Percentiles rank a stretch among this genome's conserved stretches.
phyloP scores from a whole-genome alignment of 495 filamentous ascomycete species.

The Penicillium maclennaniae region DNA sequence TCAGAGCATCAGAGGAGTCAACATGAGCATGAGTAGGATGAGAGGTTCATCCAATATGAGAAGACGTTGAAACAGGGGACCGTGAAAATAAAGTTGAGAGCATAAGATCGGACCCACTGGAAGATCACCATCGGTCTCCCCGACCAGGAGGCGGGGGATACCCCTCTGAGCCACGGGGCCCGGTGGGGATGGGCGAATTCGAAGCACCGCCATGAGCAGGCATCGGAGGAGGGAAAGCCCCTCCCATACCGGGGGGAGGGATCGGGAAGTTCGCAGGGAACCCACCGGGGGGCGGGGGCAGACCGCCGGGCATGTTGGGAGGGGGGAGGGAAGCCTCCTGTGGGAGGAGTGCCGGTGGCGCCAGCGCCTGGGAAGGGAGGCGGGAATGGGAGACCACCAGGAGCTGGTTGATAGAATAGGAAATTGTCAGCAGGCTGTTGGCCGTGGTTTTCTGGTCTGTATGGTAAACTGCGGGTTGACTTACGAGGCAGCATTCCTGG shows the following conservation, averaged over 20 bases:
- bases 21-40: slow-evolving; percentile 9
- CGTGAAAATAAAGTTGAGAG: not conserved
- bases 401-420: not conserved
- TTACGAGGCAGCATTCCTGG: slow-evolving; percentile 47
- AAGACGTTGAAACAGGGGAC: not conserved
- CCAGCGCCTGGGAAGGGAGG: slow-evolving; percentile 44
- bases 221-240: slow-evolving; percentile 28
- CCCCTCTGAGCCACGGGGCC: slow-evolving; percentile 32
- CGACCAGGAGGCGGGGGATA: slow-evolving; percentile 27
- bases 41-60: slow-evolving; percentile 4
- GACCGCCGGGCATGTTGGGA: slow-evolving; percentile 43
- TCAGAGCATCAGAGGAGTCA: not conserved
- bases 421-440: not conserved
- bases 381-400: slow-evolving; percentile 62
- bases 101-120: not conserved
- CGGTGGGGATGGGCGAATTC: slow-evolving; percentile 21
- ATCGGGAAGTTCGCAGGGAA: slow-evolving; percentile 54
- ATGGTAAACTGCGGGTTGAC: slow-evolving; percentile 15
- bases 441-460: not conserved
- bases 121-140: slow-evolving; percentile 25
- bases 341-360: slow-evolving; percentile 33
- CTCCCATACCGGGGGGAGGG: slow-evolving; percentile 32
- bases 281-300: slow-evolving; percentile 62
- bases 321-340: slow-evolving; percentile 23
- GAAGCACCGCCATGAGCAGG: slow-evolving; percentile 19